Evolutionary conservation across 2,329 filamentous ascomycete genomes (phyloP), one percentile per base, ranked within the genome.

Genomic region (Scedosporium minutisporum): DNA sequence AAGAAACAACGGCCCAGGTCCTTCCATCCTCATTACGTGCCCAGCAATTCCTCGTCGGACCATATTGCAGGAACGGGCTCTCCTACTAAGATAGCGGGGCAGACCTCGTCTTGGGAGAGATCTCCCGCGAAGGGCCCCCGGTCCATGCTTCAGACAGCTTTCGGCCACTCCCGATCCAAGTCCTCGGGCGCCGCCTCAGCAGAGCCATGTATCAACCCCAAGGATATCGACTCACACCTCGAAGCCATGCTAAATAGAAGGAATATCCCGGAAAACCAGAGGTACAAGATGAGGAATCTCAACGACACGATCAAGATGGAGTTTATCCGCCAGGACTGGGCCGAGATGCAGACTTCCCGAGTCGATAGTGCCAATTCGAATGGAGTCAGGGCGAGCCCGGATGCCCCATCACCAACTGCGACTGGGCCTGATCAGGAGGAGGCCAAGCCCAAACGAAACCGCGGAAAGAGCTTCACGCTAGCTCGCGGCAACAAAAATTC

Each of bases 301-400:
- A 91, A 90, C 65, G 83, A 91, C 66, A 89, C 90, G 42, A 93
- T 97, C 78, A 99, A 99, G 76, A 90, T 92, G 71, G 93, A 97
- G 71, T 96, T 99, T 69, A 92, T 97, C 69, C 87, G 88, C 61
- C 93, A 96, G 72, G 90, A 97, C 72, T 91, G 90, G 80, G 85
- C 84, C 6, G 88, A 89, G 72, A 87, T 82, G 74, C 78, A 79
- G 72, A 80, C 81, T 61, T 67, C 60, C 29, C 57, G 57, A 21
- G 46, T n/a, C 12, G 48, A 57, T 6, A 42, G n/a, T 16, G 23
- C 60, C 16, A 57, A 38, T 21, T 21, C 44, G 7, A 29, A n/a
- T 10, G 48, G 29, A 25, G 10, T 16, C 38, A 41, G 42, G 53
- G 6, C 48, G 4, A 18, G 14, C 25, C 29, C 41, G 3, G 72